These are phyloP conservation scores for Penicillium herquei DNA, from an alignment of 495 filamentous ascomycete species.

Conservation along the genomic window DNA sequence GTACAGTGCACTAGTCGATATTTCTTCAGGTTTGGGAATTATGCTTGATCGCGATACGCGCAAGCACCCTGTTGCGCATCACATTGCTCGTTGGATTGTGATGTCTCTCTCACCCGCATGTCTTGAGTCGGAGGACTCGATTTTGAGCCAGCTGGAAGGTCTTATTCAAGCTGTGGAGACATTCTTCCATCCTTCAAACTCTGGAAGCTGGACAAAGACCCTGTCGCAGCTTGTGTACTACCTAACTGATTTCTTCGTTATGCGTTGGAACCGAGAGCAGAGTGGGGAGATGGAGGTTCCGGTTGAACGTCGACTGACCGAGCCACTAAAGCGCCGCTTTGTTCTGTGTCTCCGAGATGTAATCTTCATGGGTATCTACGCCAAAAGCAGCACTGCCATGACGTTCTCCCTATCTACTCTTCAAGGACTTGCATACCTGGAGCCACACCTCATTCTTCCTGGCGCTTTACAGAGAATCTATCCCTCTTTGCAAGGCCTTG, in stretches of 20 bases:
- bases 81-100: constrained; percentile 93
- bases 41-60: constrained; percentile 88
- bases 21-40: constrained; percentile 74
- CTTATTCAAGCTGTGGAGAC: constrained; percentile 95
- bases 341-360: constrained; percentile 89
- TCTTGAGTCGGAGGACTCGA: constrained; percentile 71
- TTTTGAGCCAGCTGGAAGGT: constrained; percentile 83
- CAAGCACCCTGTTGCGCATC: constrained; percentile 87
- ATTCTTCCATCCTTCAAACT: constrained; percentile 98
- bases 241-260: constrained; percentile 93
- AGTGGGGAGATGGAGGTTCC: constrained; percentile 88
- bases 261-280: constrained; percentile 94
- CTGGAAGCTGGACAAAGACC: constrained; percentile 86
- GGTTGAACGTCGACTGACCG: constrained; percentile 71
- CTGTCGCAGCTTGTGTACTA: constrained; percentile 90
- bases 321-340: constrained; percentile 80
- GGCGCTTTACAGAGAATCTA: constrained; percentile 96
- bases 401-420: constrained; percentile 87
- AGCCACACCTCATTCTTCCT: constrained; percentile 88
- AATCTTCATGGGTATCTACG: constrained; percentile 96
- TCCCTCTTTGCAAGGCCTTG: constrained; percentile 89
- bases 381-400: constrained; percentile 88
- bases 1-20: constrained; percentile 79
- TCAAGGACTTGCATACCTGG: constrained; percentile 84
- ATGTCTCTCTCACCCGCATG: constrained; percentile 89